Evolutionary conservation across 2,329 filamentous ascomycete species (phyloP).

Genomic region (Pestalotiopsis sp.): DNA sequence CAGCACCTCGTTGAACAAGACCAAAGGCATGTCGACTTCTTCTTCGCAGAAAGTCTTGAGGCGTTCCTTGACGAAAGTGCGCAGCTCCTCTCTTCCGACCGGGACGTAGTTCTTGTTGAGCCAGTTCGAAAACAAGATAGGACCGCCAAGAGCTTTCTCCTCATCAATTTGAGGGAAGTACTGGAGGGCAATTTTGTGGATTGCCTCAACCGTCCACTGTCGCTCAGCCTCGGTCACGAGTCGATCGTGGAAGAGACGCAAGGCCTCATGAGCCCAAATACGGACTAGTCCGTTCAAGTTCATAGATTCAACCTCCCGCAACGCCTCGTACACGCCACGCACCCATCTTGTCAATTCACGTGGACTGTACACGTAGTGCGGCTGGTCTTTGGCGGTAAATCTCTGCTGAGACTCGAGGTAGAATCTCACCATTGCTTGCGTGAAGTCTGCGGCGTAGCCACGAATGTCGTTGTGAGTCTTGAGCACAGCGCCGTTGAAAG

Average conservation of each 20-base stretch:
- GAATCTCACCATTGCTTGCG: slow-evolving; percentile 95
- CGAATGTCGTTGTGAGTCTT: slow-evolving; percentile 96
- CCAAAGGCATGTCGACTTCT: slow-evolving; percentile 96
- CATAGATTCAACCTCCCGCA: slow-evolving; percentile 86
- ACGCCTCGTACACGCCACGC: slow-evolving; percentile 95
- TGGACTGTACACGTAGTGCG: slow-evolving; percentile 98
- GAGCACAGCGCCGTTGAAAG: slow-evolving; percentile 93
- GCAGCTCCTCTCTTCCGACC: slow-evolving; percentile 90
- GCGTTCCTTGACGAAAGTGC: slow-evolving; percentile 96
- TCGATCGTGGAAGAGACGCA: slow-evolving; percentile 96
- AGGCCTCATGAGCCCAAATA: slow-evolving; percentile 97
- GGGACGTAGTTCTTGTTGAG: slow-evolving; percentile 98
- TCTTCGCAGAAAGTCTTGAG: slow-evolving; percentile 99
- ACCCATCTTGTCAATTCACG: slow-evolving; percentile 98
- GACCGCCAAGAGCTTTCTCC: slow-evolving; percentile 82
- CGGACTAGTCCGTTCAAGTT: slow-evolving; percentile 89
- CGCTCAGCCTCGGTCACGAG: slow-evolving; percentile 93
- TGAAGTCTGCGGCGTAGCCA: slow-evolving; percentile 91
- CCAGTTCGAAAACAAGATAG: slow-evolving; percentile 99
- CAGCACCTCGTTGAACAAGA: slow-evolving; percentile 98
- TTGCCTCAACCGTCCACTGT: slow-evolving; percentile 89
- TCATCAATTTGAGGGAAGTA: slow-evolving; percentile 97
- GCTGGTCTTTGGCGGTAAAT: slow-evolving; percentile 96
- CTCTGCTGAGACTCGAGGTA: slow-evolving; percentile 92
- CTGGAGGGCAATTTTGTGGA: slow-evolving; percentile 83